Base-by-base conservation (phyloP, 768 basidiomycete genomes). In the Tylopilus intermedius region DNA sequence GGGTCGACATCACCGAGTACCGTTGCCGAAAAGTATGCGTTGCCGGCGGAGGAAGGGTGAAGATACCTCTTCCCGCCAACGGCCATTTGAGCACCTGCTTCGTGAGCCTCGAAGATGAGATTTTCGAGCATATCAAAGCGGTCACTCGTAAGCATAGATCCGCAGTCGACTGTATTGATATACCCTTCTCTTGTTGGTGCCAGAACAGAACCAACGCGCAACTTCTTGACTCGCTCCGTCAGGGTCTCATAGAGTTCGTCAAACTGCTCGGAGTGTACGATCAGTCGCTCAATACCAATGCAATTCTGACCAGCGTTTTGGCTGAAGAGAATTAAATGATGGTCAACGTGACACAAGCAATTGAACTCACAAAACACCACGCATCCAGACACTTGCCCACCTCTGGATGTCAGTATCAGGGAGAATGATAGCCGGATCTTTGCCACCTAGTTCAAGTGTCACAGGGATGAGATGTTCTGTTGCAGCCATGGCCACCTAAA, bases 301-400 rank as follows among this genome's bases (percentile, higher is more conserved):
- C 95, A 99, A 62, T 97, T 97, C 72, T 97, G 95, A 21, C 94
- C 94, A 47, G 81, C 80, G 54, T 92, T 91, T 75, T 94, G 93
- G 76, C 92, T 94, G 63, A 26, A 22, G 14, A 44, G 15, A 39
- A 35, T 41, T 32, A 50, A 51, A 39, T n/a, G 43, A 21, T 5
- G 22, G 45, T 42, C n/a, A 27, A 50, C 3, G 3, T 13, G 32
- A 8, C n/a, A 47, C 14, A 43, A 50, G 14, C 50, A 41, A 30
- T 14, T n/a, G 3, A 55, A 76, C 90, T 67, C 70, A 95, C 93
- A 90, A 97, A 50, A 90, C 81, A 38, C 90, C 95, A 45, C 94
- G 84, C 83, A 96, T 86, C 82, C 87, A 90, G 9, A 88, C 69
- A 55, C 87, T 85, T 14, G 81, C 74, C 79, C 88, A 94, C 66